These are phyloP conservation scores for Pichia sp. DNA, from an alignment of 1,139 yeast genomes.

Conservation along the genomic window DNA sequence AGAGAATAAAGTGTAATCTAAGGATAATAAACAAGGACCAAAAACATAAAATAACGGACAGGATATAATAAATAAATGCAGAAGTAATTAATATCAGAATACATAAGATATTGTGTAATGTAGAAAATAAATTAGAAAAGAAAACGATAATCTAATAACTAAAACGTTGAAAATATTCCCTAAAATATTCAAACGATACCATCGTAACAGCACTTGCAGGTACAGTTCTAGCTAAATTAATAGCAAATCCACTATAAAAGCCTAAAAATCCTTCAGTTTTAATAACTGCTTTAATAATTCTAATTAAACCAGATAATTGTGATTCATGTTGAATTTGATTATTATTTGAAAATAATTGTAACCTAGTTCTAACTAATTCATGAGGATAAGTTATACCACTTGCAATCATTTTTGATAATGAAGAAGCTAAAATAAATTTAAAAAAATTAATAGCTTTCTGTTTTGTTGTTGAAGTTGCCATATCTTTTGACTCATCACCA, in stretches of 20 bases:
- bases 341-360: constrained; percentile 48
- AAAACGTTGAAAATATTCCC: constrained; percentile 43
- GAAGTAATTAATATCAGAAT: background rate
- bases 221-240: constrained; percentile 82
- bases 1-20: too few relatives aligned
- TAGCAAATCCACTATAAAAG: constrained; percentile 83
- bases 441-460: constrained; percentile 27
- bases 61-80: background rate
- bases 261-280: constrained; percentile 71
- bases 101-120: background rate
- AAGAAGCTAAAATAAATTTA: constrained; percentile 64
- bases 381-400: constrained; percentile 91
- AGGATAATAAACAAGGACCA: too few relatives aligned
- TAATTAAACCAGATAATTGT: constrained; percentile 32
- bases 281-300: constrained; percentile 49
- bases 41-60: too few relatives aligned
- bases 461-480: constrained; percentile 4
- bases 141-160: constrained; percentile 1
- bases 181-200: constrained; percentile 86
- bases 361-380: constrained; percentile 86
- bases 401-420: constrained; percentile 82
- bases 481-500: constrained; percentile 19
- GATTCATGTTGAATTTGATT: constrained; percentile 15
- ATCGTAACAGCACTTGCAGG: constrained; percentile 94
- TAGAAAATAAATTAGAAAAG: too few relatives aligned